Base-by-base conservation (phyloP, 73 alveolate species). In the Tetrahymena malaccensis region DNA sequence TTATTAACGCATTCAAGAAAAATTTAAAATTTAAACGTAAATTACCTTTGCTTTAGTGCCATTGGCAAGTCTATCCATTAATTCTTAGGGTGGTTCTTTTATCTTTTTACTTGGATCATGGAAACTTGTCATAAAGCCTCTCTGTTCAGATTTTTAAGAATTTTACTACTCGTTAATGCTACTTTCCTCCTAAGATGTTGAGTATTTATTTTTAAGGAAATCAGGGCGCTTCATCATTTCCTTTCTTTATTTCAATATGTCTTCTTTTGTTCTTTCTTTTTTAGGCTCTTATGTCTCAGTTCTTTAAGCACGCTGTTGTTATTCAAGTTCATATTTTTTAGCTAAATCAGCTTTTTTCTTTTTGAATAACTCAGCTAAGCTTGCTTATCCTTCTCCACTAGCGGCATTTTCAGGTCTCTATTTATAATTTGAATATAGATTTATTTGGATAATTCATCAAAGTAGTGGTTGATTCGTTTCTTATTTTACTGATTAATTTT, bases 21-120 rank as follows among this genome's bases (percentile, higher is more conserved):
- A 50, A 13, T 50, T 50, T 13, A 40, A 40, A 40, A 7, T 50
- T 50, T 11, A 50, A 50, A 50, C 10, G 31, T 9, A 9, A 70
- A 3, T 31, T 70, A 97, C 94, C 93, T 97, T 96, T 27, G 96
- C 96, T 58, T 97, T 97, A 43, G 94, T 95, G 5, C 98, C 98
- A 35, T 94, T 97, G 8, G 98, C 98, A 2, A 97, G 96, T 44
- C 98, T 96, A 57, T 93, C 89, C 96, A 96, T 89, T 0, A 95
- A 70, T 21, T 96, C 89, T 25, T 70, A 31, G 37, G 89, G 31
- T 27, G 89, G 89, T 34, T 70, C 89, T 70, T 70, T 70, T n/a
- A 70, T n/a, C 25, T 70, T 70, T 70, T 70, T 70, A 70, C 89
- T 70, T 27, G 89, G 89, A n/a, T 70, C 89, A n/a, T 70, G 89